phyloP scores from a whole-genome alignment of 2,329 filamentous ascomycete species.

The Sphaerulina vaccinii region DNA sequence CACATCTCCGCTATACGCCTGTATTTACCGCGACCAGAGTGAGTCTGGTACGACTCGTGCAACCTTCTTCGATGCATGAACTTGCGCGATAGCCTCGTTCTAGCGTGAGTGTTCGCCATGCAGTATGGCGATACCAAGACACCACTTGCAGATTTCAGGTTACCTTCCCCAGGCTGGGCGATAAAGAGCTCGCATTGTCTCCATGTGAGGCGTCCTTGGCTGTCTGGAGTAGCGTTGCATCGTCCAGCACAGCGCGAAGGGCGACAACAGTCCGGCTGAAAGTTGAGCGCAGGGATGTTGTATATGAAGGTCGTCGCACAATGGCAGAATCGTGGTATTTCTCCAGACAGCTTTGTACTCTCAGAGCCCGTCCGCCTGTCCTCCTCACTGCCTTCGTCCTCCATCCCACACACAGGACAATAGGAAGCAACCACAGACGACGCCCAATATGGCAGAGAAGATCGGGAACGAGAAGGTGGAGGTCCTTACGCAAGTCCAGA shows the following conservation, averaged over 20 bases:
- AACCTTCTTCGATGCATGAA: slow-evolving; percentile 14
- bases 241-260: slow-evolving; percentile 10
- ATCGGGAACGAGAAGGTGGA: slow-evolving; percentile 27
- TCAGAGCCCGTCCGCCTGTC: slow-evolving; percentile 4
- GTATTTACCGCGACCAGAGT: background rate
- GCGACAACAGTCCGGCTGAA: slow-evolving; percentile 11
- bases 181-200: slow-evolving; percentile 10
- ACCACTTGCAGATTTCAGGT: slow-evolving; percentile 6
- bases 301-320: slow-evolving; percentile 20
- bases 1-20: background rate
- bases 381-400: no score
- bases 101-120: slow-evolving; percentile 3
- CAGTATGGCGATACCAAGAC: slow-evolving; percentile 14
- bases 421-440: background rate
- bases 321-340: background rate
- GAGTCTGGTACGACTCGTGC: background rate
- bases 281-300: slow-evolving; percentile 10
- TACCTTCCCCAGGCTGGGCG: slow-evolving; percentile 15
- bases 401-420: no score
- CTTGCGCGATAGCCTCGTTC: background rate
- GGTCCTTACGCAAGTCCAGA: slow-evolving; percentile 21
- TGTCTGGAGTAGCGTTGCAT: slow-evolving; percentile 2
- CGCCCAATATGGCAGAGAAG: slow-evolving; percentile 19
- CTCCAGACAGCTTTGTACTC: slow-evolving; percentile 3
- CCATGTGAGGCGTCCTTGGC: slow-evolving; percentile 16